Percentiles rank a stretch among this genome's conserved stretches.
Evolutionary conservation across 495 filamentous ascomycete genomes (phyloP).

Genomic region (Penicillium parvum): DNA sequence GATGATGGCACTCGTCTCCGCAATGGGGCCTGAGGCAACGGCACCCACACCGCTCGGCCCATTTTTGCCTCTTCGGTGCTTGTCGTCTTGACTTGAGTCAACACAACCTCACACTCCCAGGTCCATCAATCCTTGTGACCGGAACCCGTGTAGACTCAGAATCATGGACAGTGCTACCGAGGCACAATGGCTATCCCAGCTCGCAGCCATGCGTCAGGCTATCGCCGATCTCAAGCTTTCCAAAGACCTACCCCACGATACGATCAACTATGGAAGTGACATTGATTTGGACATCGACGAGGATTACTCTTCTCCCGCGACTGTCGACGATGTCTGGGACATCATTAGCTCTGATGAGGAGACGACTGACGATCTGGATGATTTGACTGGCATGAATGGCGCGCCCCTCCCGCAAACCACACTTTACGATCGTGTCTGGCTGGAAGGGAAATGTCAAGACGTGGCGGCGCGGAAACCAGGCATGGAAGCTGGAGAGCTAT

Average conservation of each 20-base stretch:
- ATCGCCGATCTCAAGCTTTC: slow-evolving; percentile 64
- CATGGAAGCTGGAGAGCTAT: slow-evolving; percentile 56
- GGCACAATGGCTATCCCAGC: slow-evolving; percentile 66
- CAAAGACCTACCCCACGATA: slow-evolving; percentile 35
- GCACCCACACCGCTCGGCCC: slow-evolving; percentile 11
- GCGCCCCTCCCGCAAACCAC: slow-evolving; percentile 12
- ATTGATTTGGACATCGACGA: slow-evolving; percentile 58
- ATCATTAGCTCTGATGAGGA: slow-evolving; percentile 71
- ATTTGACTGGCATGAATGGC: slow-evolving; percentile 20
- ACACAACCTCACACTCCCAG: not conserved
- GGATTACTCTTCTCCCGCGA: slow-evolving; percentile 55
- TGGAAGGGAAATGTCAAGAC: slow-evolving; percentile 58
- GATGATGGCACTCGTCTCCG: slow-evolving; percentile 18
- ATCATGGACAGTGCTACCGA: slow-evolving; percentile 44
- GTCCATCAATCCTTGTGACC: too few relatives aligned
- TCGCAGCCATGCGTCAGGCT: slow-evolving; percentile 67
- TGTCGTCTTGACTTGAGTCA: not conserved
- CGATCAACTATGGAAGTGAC: slow-evolving; percentile 51
- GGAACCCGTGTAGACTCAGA: not conserved
- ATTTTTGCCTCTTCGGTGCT: slow-evolving; percentile 1
- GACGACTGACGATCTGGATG: slow-evolving; percentile 46
- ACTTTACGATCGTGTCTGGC: slow-evolving; percentile 52
- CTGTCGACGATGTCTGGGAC: slow-evolving; percentile 84
- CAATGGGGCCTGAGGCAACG: slow-evolving; percentile 11
- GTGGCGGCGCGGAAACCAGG: slow-evolving; percentile 57